Evolutionary conservation across 2,329 filamentous ascomycete species (phyloP).

Genomic region (Cryphonectria carpinicola): DNA sequence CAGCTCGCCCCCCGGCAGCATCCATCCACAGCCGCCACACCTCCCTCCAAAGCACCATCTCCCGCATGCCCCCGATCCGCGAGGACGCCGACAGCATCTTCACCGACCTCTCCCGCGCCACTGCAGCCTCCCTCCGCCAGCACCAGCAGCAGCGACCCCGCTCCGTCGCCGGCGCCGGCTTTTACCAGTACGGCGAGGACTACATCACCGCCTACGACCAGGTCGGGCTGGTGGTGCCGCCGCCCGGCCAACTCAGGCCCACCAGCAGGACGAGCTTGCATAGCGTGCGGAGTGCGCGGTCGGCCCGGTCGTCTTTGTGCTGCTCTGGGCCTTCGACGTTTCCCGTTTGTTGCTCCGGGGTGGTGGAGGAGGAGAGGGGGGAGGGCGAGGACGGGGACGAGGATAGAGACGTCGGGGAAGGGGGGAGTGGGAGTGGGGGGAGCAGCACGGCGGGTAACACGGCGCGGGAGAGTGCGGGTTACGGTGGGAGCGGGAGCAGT

Average conservation of each 20-base stretch:
- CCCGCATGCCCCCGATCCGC: slow-evolving; percentile 23
- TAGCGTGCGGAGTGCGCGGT: neutral
- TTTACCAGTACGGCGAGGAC: slow-evolving; percentile 29
- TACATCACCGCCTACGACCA: slow-evolving; percentile 26
- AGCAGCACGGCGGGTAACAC: neutral
- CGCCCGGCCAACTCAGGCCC: neutral
- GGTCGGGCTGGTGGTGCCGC: slow-evolving; percentile 7
- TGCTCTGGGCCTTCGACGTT: neutral
- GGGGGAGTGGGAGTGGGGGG: neutral
- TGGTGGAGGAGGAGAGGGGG: no score
- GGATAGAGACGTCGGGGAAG: no score
- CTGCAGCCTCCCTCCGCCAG: neutral
- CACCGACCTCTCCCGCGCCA: slow-evolving; percentile 2
- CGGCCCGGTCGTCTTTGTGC: neutral
- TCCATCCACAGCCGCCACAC: slow-evolving; percentile 10
- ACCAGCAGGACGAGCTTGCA: slow-evolving; percentile 12
- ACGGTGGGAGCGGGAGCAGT: neutral
- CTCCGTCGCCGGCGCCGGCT: neutral
- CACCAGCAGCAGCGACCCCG: slow-evolving; percentile 10
- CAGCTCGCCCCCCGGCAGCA: neutral
- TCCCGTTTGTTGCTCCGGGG: neutral
- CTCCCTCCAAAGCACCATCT: slow-evolving; percentile 10
- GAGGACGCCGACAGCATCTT: slow-evolving; percentile 22
- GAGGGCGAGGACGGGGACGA: neutral
- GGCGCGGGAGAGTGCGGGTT: neutral